Conservation (phyloP, 2,329 filamentous ascomycete species). For the Ophiostoma piceae region DNA sequence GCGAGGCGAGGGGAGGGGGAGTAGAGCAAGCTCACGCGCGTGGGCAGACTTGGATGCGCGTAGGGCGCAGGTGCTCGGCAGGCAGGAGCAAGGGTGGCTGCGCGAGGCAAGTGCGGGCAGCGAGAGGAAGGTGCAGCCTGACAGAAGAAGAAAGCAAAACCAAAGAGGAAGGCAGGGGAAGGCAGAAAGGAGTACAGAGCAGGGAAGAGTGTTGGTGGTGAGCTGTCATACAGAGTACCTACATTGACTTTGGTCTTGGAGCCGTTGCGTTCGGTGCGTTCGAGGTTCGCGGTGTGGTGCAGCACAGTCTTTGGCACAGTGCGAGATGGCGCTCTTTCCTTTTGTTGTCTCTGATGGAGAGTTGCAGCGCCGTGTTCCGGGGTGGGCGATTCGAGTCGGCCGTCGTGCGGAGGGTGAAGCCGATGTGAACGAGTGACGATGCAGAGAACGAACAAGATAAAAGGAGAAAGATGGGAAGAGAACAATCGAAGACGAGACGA, state of each 20-base stretch:
- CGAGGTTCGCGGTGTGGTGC: slow-evolving; percentile 2
- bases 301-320: slow-evolving; percentile 6
- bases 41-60: background rate
- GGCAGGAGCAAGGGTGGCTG: background rate
- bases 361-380: background rate
- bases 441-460: background rate
- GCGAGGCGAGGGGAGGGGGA: background rate
- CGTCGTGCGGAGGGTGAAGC: background rate
- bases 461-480: background rate
- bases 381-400: background rate
- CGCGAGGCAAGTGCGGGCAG: background rate
- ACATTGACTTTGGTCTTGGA: slow-evolving; percentile 5
- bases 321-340: background rate
- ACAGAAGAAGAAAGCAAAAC: slow-evolving; percentile 11
- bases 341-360: background rate
- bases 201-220: background rate
- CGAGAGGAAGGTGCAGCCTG: background rate
- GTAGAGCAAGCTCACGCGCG: background rate
- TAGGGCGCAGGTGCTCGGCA: background rate
- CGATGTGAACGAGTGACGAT: background rate
- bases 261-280: background rate
- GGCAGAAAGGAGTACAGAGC: background rate
- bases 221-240: slow-evolving; percentile 1
- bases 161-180: background rate
- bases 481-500: background rate